Evolutionary conservation across 371 early-diverging fungal genomes (phyloP).

Genomic region (Mucor velutinosus): DNA sequence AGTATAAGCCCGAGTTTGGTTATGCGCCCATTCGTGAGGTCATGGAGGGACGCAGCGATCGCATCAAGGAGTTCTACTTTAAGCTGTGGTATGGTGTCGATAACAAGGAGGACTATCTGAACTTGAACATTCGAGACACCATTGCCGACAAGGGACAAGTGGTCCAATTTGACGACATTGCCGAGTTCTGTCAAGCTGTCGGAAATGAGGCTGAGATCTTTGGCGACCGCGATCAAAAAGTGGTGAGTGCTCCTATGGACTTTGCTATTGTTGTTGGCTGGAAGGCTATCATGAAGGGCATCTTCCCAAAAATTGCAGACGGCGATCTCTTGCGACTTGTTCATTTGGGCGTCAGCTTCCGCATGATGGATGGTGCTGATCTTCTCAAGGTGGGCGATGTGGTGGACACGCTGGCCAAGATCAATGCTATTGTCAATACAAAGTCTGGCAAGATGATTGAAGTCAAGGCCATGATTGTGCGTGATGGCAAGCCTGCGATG

Average conservation of each 20-base stretch:
- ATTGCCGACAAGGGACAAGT: conserved; percentile 67
- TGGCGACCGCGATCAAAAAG: conserved; percentile 63
- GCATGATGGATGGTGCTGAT: conserved; percentile 77
- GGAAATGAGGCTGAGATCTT: conserved; percentile 92
- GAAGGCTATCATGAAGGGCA: conserved; percentile 91
- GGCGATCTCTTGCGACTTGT: conserved; percentile 92
- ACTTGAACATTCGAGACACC: conserved; percentile 56
- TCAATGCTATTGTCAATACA: conserved; percentile 78
- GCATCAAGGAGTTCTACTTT: conserved; percentile 92
- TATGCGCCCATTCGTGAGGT: conserved; percentile 90
- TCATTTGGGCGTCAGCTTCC: conserved; percentile 93
- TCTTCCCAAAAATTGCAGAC: conserved; percentile 92
- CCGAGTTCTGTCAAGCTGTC: conserved; percentile 85
- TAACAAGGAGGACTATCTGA: conserved; percentile 53
- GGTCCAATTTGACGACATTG: conserved; percentile 68
- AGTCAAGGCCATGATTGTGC: conserved; percentile 77
- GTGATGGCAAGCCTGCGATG: conserved; percentile 66
- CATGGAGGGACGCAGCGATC: conserved; percentile 90
- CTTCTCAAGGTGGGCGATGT: conserved; percentile 85
- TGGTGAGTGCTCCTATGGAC: conserved; percentile 87
- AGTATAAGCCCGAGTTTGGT: conserved; percentile 79
- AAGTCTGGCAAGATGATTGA: conserved; percentile 92
- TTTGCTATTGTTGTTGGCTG: conserved; percentile 95
- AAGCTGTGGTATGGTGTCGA: conserved; percentile 82
- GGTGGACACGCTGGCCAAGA: conserved; percentile 77